Evolutionary conservation across 768 basidiomycete genomes (phyloP).

Genomic region (Russula sp.): DNA sequence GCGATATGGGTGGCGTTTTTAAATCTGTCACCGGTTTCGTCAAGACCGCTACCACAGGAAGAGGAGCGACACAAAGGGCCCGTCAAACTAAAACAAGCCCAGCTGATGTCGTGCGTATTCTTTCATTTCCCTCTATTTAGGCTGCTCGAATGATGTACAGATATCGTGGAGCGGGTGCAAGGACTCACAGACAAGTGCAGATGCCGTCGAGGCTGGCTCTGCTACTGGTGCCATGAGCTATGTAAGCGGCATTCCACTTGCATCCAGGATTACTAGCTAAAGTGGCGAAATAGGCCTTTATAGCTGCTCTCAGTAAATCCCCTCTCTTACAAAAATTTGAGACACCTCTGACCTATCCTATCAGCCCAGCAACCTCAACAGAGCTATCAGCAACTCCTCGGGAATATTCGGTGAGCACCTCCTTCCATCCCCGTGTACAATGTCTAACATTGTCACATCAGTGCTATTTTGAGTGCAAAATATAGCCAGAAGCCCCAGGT

Average conservation of each 20-base stretch:
- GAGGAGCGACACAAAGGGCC: conserved; percentile 55
- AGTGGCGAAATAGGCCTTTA: conserved; percentile 46
- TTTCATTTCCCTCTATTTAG: background rate
- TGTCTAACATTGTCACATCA: conserved; percentile 24
- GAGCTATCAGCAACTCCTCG: conserved; percentile 59
- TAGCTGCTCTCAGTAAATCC: conserved; percentile 47
- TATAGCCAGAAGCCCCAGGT: conserved; percentile 67
- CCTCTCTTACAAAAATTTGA: background rate
- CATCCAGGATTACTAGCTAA: background rate
- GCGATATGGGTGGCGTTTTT: conserved; percentile 77
- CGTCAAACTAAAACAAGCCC: conserved; percentile 59
- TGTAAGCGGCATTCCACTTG: conserved; percentile 38
- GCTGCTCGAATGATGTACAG: conserved; percentile 33
- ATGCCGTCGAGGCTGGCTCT: conserved; percentile 63
- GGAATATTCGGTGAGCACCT: conserved; percentile 43
- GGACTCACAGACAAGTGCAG: conserved; percentile 79
- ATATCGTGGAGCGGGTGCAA: conserved; percentile 85
- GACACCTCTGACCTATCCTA: background rate
- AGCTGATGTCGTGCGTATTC: conserved; percentile 77
- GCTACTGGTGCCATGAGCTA: conserved; percentile 81
- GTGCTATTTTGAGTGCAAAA: conserved; percentile 49
- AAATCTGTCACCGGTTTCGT: conserved; percentile 66
- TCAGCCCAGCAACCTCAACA: conserved; percentile 48
- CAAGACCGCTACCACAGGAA: conserved; percentile 64
- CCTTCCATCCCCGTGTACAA: background rate